phyloP scores from a whole-genome alignment of 805 yeast genomes.

The Saccharomycopsis oosterbeekiorum region DNA sequence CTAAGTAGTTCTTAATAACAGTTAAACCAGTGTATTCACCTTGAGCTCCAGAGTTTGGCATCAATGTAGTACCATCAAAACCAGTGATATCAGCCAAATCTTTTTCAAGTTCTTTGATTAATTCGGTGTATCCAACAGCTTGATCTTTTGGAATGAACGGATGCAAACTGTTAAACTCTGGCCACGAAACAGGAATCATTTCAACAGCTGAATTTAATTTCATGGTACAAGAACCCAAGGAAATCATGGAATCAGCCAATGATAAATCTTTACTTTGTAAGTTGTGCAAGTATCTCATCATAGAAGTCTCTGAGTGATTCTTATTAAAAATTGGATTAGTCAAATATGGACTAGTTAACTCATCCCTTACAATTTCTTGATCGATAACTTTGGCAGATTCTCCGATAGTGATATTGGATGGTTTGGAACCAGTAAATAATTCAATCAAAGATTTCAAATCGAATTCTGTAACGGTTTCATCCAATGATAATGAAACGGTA shows the following conservation, averaged over 20 bases:
- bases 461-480: slow-evolving; percentile 65
- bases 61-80: slow-evolving; percentile 78
- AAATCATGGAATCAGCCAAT: slow-evolving; percentile 92
- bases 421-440: slow-evolving; percentile 43
- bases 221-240: slow-evolving; percentile 97
- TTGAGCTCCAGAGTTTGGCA: slow-evolving; percentile 98
- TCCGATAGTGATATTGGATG: slow-evolving; percentile 1
- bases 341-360: slow-evolving; percentile 26
- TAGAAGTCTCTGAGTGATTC: slow-evolving; percentile 90
- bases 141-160: slow-evolving; percentile 90
- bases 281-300: slow-evolving; percentile 80
- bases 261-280: slow-evolving; percentile 86
- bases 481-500: slow-evolving; percentile 73
- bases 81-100: slow-evolving; percentile 92
- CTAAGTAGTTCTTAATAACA: slow-evolving; percentile 70
- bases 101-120: slow-evolving; percentile 65
- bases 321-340: slow-evolving; percentile 71
- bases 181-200: slow-evolving; percentile 92
- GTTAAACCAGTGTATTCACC: slow-evolving; percentile 95
- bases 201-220: slow-evolving; percentile 91
- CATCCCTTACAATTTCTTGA: slow-evolving; percentile 24
- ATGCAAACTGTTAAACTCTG: slow-evolving; percentile 79
- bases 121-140: slow-evolving; percentile 75
- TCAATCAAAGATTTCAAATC: slow-evolving; percentile 52
- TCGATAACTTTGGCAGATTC: slow-evolving; percentile 7